Conservation (phyloP, 371 early-diverging fungal genomes). For the Thermomucor indicae-seudaticae region DNA sequence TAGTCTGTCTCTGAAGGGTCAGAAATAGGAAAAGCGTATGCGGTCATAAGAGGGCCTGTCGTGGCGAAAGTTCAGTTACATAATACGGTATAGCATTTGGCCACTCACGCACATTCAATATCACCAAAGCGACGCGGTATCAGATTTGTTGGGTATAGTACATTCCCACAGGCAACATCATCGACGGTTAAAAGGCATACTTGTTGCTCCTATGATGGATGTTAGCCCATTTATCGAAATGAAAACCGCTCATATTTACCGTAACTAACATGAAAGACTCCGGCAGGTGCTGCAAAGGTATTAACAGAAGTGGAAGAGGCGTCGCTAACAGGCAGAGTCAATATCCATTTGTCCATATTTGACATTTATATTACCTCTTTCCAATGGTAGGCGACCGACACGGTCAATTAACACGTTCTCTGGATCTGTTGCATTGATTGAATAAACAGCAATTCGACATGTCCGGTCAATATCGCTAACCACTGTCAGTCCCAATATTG, state of each 20-base stretch:
- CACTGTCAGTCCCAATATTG: not conserved
- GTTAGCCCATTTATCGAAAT: not conserved
- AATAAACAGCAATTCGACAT: conserved; percentile 27
- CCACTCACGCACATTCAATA: conserved; percentile 21
- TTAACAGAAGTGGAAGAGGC: conserved; percentile 30
- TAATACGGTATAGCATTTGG: no score
- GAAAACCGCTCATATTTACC: conserved; percentile 7
- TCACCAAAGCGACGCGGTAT: conserved; percentile 19
- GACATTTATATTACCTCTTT: conserved; percentile 18
- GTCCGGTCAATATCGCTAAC: conserved; percentile 31
- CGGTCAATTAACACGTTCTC: conserved; percentile 22
- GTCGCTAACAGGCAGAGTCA: conserved; percentile 23
- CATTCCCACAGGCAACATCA: conserved; percentile 29
- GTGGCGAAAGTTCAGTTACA: not conserved
- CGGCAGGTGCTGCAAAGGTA: conserved; percentile 24
- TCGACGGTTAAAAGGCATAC: conserved; percentile 7
- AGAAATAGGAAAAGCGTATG: conserved; percentile 9
- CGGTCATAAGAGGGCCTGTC: conserved; percentile 28
- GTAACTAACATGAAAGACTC: conserved; percentile 37
- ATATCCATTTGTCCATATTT: not conserved
- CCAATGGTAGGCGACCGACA: conserved; percentile 30
- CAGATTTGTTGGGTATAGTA: conserved; percentile 21
- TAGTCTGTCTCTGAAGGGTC: not conserved
- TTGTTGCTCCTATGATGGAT: conserved; percentile 1
- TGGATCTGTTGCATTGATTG: conserved; percentile 26